Percentiles rank a stretch among this genome's conserved stretches.
phyloP scores from a whole-genome alignment of 805 yeast species.

The Yamadazyma olivae region DNA sequence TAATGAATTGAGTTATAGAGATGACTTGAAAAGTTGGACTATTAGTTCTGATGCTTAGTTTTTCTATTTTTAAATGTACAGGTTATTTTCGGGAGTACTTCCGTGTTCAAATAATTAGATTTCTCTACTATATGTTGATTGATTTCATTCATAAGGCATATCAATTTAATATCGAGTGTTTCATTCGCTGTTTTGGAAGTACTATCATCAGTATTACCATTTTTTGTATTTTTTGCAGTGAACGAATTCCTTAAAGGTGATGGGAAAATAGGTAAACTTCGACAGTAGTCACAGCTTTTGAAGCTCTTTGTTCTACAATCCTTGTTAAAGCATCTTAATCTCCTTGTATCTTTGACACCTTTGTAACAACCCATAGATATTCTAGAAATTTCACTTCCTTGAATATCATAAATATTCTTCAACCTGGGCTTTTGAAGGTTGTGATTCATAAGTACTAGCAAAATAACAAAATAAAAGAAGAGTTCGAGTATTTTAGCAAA shows the following conservation, averaged over 20 bases:
- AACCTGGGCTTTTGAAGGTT: no score
- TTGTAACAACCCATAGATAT: constrained; percentile 8
- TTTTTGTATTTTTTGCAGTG: not conserved
- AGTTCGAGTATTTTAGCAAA: no score
- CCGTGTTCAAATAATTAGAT: constrained; percentile 1
- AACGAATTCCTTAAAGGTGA: constrained; percentile 12
- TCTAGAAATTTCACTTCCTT: no score
- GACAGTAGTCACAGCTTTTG: constrained; percentile 14
- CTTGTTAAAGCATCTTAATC: constrained; percentile 8
- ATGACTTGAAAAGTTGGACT: constrained; percentile 36
- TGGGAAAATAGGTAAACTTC: constrained; percentile 13
- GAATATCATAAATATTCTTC: no score
- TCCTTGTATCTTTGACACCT: constrained; percentile 12
- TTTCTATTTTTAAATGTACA: not conserved
- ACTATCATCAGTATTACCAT: not conserved
- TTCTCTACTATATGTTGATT: not conserved
- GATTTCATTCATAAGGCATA: no score
- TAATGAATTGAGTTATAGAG: constrained; percentile 33
- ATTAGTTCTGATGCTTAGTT: not conserved
- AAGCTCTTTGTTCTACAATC: constrained; percentile 3
- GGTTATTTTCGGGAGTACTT: not conserved
- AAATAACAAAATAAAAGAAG: no score
- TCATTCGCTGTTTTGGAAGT: not conserved
- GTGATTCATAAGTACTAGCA: no score
- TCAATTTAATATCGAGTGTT: no score